Conservation (phyloP, 441 rosid species). For the Hura crepitans region DNA sequence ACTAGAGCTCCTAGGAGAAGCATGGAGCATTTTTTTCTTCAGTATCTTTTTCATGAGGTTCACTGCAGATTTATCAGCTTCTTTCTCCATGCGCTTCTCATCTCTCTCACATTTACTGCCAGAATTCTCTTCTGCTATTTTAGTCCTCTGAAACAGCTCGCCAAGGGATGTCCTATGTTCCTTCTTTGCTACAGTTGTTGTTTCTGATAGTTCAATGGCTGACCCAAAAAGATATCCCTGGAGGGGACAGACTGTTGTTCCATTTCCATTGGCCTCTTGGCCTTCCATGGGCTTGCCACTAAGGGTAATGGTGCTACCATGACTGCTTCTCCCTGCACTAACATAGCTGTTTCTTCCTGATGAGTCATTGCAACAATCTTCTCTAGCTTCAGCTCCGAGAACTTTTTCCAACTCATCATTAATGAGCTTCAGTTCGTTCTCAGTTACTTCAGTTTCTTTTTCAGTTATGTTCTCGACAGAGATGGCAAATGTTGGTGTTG, state of each 20-base stretch:
- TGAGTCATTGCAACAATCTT: constrained; percentile 52
- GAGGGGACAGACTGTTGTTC: constrained; percentile 55
- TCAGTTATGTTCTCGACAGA: constrained; percentile 62
- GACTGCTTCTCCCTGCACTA: constrained; percentile 73
- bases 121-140: constrained; percentile 45
- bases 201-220: constrained; percentile 64
- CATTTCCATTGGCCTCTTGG: constrained; percentile 45
- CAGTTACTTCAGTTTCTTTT: constrained; percentile 68
- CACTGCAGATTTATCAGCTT: constrained; percentile 54
- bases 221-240: constrained; percentile 75
- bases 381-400: constrained; percentile 58
- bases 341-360: constrained; percentile 73
- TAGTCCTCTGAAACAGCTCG: constrained; percentile 68
- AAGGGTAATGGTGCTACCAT: constrained; percentile 68
- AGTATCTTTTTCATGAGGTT: constrained; percentile 56
- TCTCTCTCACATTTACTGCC: constrained; percentile 47
- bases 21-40: constrained; percentile 52
- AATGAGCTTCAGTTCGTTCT: constrained; percentile 64
- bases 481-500: constrained; percentile 65
- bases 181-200: constrained; percentile 53
- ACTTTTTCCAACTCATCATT: constrained; percentile 73
- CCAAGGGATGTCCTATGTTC: constrained; percentile 71
- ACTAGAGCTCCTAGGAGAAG: constrained; percentile 42
- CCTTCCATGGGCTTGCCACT: constrained; percentile 61
- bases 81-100: constrained; percentile 52